Evolutionary conservation across 306 rosid species (phyloP), one percentile per base, ranked within the genome.

Genomic region (Abrus precatorius): DNA sequence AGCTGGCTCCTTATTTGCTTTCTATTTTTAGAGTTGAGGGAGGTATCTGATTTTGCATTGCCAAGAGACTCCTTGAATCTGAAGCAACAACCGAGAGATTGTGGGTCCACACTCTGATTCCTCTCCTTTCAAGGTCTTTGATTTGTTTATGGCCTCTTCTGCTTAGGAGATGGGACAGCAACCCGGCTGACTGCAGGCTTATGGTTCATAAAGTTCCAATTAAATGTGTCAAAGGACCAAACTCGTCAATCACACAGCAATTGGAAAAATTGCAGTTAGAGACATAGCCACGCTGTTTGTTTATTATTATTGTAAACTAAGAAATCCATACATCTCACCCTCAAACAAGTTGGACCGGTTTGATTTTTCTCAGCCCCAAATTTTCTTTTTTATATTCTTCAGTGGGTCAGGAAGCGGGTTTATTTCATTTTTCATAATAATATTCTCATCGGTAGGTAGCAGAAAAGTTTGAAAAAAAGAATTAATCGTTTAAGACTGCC

Each of bases 101-200:
- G 20, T 20, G 20, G 20, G 20, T 20, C 20, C 20, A 20, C 20
- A 20, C 20, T 20, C 20, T 20, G 20, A 20, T 20, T 20, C 20
- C 20, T 20, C 20, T 20, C 20, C 20, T 20, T 20, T 20, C 20
- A 20, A 20, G 20, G 20, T 20, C 20, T 20, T 20, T 20, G 20
- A 20, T 80, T 87, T 83, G 86, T 88, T 83, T 32, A 89, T 87
- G 74, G 82, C 65, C 60, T 87, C 85, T 53, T 87, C 85, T 53
- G 89, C 92, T 83, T 83, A 0, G 92, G 86, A 1, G 90, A 81
- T 86, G 80, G 85, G 48, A 80, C 90, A 0, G 87, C 84, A 38
- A 84, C 88, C 76, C 78, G 89, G 76, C 79, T 80, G 69, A 78
- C 72, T 57, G 59, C 71, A 9, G 84, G 20, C 20, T 20, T 20